Conservation (phyloP, 2,329 filamentous ascomycete species). For the Mycogone perniciosa region DNA sequence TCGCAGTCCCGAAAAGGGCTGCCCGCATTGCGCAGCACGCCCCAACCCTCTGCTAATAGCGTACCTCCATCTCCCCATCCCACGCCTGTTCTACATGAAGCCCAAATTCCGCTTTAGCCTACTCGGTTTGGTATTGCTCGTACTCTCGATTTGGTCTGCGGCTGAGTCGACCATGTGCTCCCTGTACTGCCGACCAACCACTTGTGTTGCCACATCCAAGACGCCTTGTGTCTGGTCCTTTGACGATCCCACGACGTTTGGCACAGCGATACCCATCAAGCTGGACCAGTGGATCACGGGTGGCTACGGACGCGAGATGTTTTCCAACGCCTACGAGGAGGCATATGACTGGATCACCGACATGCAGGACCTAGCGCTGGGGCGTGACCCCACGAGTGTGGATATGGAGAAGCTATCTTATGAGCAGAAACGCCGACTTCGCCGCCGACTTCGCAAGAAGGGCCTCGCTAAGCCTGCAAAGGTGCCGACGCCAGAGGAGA, state of each 20-base stretch:
- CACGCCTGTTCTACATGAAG: conserved; percentile 38
- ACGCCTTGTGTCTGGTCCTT: conserved; percentile 48
- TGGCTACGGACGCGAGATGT: conserved; percentile 39
- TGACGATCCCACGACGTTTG: conserved; percentile 53
- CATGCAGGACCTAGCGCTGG: conserved; percentile 37
- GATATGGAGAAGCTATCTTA: conserved; percentile 40
- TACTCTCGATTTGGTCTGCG: conserved; percentile 46
- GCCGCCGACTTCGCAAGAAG: conserved; percentile 45
- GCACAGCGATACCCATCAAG: conserved; percentile 55
- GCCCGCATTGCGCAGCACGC: conserved; percentile 15
- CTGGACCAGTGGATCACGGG: conserved; percentile 55
- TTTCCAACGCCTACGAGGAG: conserved; percentile 35
- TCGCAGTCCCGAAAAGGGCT: conserved; percentile 1
- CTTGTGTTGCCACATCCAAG: conserved; percentile 32
- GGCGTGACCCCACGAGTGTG: conserved; percentile 38
- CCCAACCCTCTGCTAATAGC: conserved; percentile 19
- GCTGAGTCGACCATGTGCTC: conserved; percentile 49
- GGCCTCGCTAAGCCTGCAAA: conserved; percentile 34
- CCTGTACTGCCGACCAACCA: conserved; percentile 47
- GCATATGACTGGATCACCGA: conserved; percentile 43
- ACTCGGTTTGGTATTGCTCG: conserved; percentile 39
- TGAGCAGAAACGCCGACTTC: conserved; percentile 41
- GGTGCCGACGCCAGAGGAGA: conserved; percentile 33
- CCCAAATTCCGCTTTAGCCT: conserved; percentile 43
- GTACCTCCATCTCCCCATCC: conserved; percentile 39